These are phyloP conservation scores for Blastocladiella britannica DNA, from an alignment of 192 early-diverging fungal genomes.

Conservation along the genomic window DNA sequence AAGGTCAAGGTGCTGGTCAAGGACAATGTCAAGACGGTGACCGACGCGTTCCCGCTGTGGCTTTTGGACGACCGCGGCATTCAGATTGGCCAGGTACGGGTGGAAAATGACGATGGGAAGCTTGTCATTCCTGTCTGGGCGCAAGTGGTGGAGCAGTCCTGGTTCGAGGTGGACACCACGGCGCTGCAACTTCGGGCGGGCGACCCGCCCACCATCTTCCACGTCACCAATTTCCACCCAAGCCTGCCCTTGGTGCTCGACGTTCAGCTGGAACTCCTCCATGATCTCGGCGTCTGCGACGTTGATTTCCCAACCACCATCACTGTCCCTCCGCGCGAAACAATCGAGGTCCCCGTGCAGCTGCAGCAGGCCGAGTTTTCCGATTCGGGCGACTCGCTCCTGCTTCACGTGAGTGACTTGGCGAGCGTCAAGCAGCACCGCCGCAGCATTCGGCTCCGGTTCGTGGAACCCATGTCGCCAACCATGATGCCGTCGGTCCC, in stretches of 20 bases:
- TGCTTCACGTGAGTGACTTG: background rate
- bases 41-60: slow-evolving; percentile 19
- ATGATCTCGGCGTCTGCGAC: background rate
- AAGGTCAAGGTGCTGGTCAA: slow-evolving; percentile 7
- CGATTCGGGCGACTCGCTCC: background rate
- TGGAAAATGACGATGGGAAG: background rate
- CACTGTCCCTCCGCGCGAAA: background rate
- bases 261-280: slow-evolving; percentile 28
- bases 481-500: too few species aligned
- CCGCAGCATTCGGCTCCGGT: background rate
- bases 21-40: slow-evolving; percentile 30
- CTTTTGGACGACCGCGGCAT: background rate
- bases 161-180: background rate
- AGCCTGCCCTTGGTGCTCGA: slow-evolving; percentile 43
- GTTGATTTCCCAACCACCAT: background rate
- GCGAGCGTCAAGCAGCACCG: background rate
- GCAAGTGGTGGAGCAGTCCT: slow-evolving; percentile 7
- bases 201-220: slow-evolving; percentile 15
- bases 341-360: background rate
- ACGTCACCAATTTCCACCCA: slow-evolving; percentile 39
- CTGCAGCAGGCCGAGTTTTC: background rate
- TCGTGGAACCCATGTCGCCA: background rate
- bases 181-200: background rate
- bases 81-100: background rate
- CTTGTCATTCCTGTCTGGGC: background rate